Evolutionary conservation across 176 grass and related monocot species (phyloP).

Genomic region (Elymus sibiricus): DNA sequence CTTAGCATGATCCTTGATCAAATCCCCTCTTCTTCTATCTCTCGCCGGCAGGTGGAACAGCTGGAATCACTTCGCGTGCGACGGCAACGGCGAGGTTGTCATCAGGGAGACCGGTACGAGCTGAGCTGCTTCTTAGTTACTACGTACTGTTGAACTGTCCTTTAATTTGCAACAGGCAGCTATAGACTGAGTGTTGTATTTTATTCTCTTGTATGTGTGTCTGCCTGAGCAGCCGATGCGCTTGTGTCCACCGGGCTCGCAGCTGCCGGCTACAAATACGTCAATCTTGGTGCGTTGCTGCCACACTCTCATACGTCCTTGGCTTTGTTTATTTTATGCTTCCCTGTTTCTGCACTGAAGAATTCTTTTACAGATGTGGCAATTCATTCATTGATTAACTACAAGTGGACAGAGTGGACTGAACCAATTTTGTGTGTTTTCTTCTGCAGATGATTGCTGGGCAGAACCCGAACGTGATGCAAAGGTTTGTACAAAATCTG

Average conservation of each 20-base stretch:
- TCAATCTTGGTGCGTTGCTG: constrained; percentile 66
- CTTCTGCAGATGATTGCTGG: constrained; percentile 78
- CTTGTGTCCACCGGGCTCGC: constrained; percentile 84
- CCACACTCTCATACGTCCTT: background rate
- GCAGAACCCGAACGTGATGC: constrained; percentile 63
- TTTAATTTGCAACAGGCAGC: background rate
- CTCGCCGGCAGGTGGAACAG: constrained; percentile 67
- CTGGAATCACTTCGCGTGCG: constrained; percentile 85
- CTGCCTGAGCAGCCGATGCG: constrained; percentile 84
- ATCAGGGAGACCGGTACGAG: constrained; percentile 67
- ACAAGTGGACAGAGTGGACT: background rate
- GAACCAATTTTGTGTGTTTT: background rate
- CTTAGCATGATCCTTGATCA: background rate
- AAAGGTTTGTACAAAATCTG: constrained; percentile 15
- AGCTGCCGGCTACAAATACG: constrained; percentile 70
- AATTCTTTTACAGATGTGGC: too few relatives aligned
- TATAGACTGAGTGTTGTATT: background rate
- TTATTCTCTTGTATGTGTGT: background rate
- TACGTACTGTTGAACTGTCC: background rate
- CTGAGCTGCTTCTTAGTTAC: background rate
- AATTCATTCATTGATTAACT: background rate
- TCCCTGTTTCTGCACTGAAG: background rate
- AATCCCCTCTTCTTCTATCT: background rate
- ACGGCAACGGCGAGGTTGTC: constrained; percentile 57
- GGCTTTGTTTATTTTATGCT: background rate